Conservation (phyloP, 2,329 filamentous ascomycete species). For the Hymenoscyphus occultus region DNA sequence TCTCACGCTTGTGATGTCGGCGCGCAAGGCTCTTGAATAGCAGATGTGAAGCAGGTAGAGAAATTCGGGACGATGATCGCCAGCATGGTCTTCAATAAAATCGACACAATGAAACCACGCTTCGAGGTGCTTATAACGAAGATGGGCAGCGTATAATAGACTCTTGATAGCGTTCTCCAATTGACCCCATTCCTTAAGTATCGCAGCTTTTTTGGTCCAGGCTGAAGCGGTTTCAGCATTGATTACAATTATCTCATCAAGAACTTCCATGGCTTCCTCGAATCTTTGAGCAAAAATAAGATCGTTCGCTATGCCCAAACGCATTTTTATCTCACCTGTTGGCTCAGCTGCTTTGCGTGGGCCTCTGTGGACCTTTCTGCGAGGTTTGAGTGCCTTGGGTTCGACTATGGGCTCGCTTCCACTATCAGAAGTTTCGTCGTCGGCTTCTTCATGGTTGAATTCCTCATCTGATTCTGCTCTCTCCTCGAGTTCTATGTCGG, state of each 20-base stretch:
- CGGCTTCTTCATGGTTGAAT: neutral
- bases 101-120: conserved; percentile 59
- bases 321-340: conserved; percentile 66
- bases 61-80: conserved; percentile 45
- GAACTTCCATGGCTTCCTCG: conserved; percentile 51
- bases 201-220: conserved; percentile 60
- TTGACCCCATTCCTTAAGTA: conserved; percentile 59
- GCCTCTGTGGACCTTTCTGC: conserved; percentile 33
- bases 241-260: conserved; percentile 63
- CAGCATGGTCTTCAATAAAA: conserved; percentile 51
- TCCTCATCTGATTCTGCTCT: neutral
- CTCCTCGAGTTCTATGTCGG: conserved; percentile 1
- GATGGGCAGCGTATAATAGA: conserved; percentile 59
- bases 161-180: conserved; percentile 56
- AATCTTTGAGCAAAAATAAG: conserved; percentile 63
- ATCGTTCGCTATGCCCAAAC: conserved; percentile 64
- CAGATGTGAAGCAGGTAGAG: conserved; percentile 56
- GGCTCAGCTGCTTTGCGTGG: conserved; percentile 61
- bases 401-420: neutral
- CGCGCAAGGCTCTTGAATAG: conserved; percentile 57
- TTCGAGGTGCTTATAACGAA: conserved; percentile 57
- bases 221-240: conserved; percentile 66
- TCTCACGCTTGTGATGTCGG: conserved; percentile 50
- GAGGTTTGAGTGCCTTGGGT: neutral
- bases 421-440: neutral